Base-by-base conservation (phyloP, 306 rosid genomes). In the Aeschynomene evenia region DNA sequence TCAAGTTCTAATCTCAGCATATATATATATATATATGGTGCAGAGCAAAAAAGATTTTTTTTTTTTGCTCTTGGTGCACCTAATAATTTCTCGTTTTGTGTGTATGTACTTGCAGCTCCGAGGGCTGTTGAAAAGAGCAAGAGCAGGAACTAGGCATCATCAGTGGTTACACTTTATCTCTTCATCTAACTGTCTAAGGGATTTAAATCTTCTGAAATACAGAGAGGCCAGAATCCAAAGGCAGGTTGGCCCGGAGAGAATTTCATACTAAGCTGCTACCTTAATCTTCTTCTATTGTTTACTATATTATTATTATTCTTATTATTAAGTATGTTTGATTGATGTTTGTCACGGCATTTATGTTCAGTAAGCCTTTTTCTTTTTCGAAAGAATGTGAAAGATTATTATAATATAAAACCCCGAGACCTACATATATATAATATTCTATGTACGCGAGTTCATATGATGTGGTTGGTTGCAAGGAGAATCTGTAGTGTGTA, bases 121-220 rank as follows among this genome's bases (percentile, higher is more conserved):
- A 81, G 90, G 83, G 92, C 89, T 58, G 81, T 88, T 79, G 95
- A 86, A 64, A 91, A 86, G 83, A 70, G 86, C 66, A 79, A 78
- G 78, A 86, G 76, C 82, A 83, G 87, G 77, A 91, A 71, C 78
- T 90, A 88, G 81, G 74, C 56, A 12, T 37, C 70, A 16, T 50
- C 48, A 37, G 51, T 29, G 46, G 24, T 22, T 53, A 42, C 43
- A 60, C 36, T 79, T 6, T n/a, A n/a, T 37, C 80, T 64, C 68
- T 77, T 77, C 88, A 39, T 76, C 81, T 64, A 62, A 60, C 71
- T 26, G 46, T 55, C 71, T 63, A 65, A 19, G 56, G 75, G 76
- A 74, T 28, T 57, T 36, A 51, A 61, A 76, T 59, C 57, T 62
- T 48, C 55, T 69, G 69, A 82, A 63, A 21, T 14, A n/a, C n/a